Base-by-base conservation (phyloP, 2,329 filamentous ascomycete species). In the Helotiales sp. region DNA sequence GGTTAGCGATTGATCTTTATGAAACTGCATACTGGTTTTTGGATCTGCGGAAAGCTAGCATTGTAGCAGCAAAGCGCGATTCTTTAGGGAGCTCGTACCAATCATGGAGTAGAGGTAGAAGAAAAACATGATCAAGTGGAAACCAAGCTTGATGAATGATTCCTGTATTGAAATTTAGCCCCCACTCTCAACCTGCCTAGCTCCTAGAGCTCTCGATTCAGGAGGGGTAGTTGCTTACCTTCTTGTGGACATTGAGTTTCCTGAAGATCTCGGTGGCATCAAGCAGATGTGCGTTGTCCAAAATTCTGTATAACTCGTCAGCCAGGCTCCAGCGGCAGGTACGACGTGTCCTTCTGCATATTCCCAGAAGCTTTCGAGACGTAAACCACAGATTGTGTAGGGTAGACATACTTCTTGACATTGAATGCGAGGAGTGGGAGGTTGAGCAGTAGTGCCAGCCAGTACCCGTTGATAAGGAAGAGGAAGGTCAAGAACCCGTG, bases 111-210 rank as follows among this genome's bases (percentile, higher is more conserved):
- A 96, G 57, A 99, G 89, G 80, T 99, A 99, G 85, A 98, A 99
- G 87, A 99, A 99, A 85, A 99, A 99, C 92, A 99, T 97, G 79
- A 99, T 76, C 60, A 99, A 82, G 77, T 99, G 95, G 83, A 99
- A 99, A 56, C 93, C 95, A 42, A 99, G 90, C 81, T 99, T 99
- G 80, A 95, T 88, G 76, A 99, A 99, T 0, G 95, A 98, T 85
- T 99, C 95, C 93, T 96, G 54, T 15, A 15, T n/a, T 29, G 40
- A 58, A 34, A 22, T 6, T 56, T 52, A 57, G 38, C 29, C 36
- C 46, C 38, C 30, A 42, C 30, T 27, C 50, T 38, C 34, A 36
- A 7, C 17, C 12, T 8, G 9, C n/a, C 9, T 17, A 44, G 17
- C 30, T 46, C 49, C 1, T 25, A 3, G 5, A 22, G 13, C 17